A percentile compares a stretch with the other conserved stretches of the same genome.
phyloP scores from a whole-genome alignment of 495 filamentous ascomycete species.

The Hypoxylon fuscum region DNA sequence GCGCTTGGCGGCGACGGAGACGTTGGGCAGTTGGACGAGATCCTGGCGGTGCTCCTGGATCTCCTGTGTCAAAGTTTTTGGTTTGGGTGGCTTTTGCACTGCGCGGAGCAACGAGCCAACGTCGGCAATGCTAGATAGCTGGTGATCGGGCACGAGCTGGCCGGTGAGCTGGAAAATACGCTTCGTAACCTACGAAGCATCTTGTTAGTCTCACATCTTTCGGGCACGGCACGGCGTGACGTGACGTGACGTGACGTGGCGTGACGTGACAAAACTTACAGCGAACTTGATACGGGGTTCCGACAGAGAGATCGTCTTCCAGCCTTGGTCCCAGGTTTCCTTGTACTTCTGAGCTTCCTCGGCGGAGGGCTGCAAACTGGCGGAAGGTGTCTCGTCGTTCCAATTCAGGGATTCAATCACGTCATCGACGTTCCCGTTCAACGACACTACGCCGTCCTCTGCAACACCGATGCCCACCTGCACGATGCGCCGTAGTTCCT shows the following conservation, averaged over 20 bases:
- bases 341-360: slow-evolving; percentile 42
- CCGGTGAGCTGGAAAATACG: slow-evolving; percentile 81
- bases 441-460: slow-evolving; percentile 36
- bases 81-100: slow-evolving; percentile 66
- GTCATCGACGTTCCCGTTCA: slow-evolving; percentile 24
- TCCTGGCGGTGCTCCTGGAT: slow-evolving; percentile 49
- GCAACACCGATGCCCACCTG: slow-evolving; percentile 9
- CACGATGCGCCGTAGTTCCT: slow-evolving; percentile 29
- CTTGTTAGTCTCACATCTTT: neutral
- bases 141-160: slow-evolving; percentile 73
- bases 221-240: neutral
- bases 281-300: slow-evolving; percentile 75
- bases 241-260: too few relatives aligned
- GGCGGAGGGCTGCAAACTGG: slow-evolving; percentile 7
- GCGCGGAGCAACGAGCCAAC: slow-evolving; percentile 63
- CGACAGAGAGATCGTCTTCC: slow-evolving; percentile 64
- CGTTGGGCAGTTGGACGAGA: slow-evolving; percentile 69
- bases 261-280: slow-evolving; percentile 59
- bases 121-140: slow-evolving; percentile 62
- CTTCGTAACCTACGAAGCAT: slow-evolving; percentile 70
- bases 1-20: slow-evolving; percentile 68
- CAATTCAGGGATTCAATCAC: slow-evolving; percentile 22
- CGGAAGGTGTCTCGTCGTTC: slow-evolving; percentile 8
- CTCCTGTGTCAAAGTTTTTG: slow-evolving; percentile 60
- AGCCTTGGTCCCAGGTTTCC: slow-evolving; percentile 55